phyloP scores from a whole-genome alignment of 495 filamentous ascomycete genomes.

The Talaromyces stipitatus region DNA sequence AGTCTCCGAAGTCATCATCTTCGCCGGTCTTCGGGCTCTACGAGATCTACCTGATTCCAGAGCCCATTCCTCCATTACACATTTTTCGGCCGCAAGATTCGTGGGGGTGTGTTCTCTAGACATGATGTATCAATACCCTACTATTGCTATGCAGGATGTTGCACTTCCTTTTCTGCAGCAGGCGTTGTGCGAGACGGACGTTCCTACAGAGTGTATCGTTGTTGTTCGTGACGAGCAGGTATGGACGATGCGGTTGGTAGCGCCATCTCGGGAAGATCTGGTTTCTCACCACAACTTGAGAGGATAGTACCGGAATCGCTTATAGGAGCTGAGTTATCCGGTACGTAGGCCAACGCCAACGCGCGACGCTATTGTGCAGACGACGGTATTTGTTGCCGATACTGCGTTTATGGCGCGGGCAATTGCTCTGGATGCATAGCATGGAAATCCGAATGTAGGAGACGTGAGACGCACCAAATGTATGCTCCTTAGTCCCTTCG shows the following conservation, averaged over 20 bases:
- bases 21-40: slow-evolving; percentile 47
- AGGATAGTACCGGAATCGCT: slow-evolving; percentile 43
- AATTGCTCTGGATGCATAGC: slow-evolving; percentile 29
- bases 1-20: slow-evolving; percentile 48
- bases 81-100: slow-evolving; percentile 50
- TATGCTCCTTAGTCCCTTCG: background rate
- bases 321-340: slow-evolving; percentile 41
- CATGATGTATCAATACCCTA: slow-evolving; percentile 44
- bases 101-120: slow-evolving; percentile 45
- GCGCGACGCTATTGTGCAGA: slow-evolving; percentile 43
- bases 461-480: slow-evolving; percentile 33
- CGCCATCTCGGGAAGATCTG: slow-evolving; percentile 55
- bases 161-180: slow-evolving; percentile 55
- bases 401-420: slow-evolving; percentile 35
- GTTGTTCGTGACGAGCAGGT: slow-evolving; percentile 47
- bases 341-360: slow-evolving; percentile 37
- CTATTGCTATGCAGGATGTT: slow-evolving; percentile 47
- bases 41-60: slow-evolving; percentile 44
- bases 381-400: slow-evolving; percentile 42
- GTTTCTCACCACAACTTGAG: slow-evolving; percentile 43
- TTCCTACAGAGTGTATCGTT: slow-evolving; percentile 54
- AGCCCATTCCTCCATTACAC: slow-evolving; percentile 43
- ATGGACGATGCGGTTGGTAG: slow-evolving; percentile 59
- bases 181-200: slow-evolving; percentile 50
- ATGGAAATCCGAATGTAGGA: slow-evolving; percentile 50